Evolutionary conservation across 331 rosid genomes (phyloP).

Genomic region (Quercus tomentella): DNA sequence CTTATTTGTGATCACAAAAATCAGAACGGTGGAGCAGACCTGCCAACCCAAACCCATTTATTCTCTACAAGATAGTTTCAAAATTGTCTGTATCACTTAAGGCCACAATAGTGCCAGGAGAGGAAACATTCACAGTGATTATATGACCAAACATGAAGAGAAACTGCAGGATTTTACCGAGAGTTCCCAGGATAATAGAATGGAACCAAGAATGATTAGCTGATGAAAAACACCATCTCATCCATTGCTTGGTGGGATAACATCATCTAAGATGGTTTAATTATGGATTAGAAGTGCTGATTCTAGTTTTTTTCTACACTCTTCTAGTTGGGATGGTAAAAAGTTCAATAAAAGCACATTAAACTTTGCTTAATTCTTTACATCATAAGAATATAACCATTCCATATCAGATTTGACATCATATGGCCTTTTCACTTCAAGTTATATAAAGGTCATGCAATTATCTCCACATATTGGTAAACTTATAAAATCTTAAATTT

Average conservation of each 20-base stretch:
- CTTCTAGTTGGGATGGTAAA: background rate
- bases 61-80: background rate
- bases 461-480: background rate
- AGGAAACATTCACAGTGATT: background rate
- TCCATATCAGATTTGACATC: background rate
- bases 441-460: background rate
- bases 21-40: background rate
- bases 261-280: background rate
- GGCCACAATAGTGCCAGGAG: background rate
- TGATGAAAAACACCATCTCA: background rate
- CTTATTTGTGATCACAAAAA: background rate
- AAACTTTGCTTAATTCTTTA: background rate
- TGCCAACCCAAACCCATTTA: background rate
- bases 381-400: background rate
- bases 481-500: background rate
- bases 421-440: background rate
- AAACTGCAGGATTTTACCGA: too few species aligned
- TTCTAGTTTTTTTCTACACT: background rate
- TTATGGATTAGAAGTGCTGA: background rate
- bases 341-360: background rate
- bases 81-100: background rate
- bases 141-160: background rate
- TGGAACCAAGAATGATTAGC: too few species aligned
- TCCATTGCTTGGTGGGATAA: background rate
- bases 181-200: too few species aligned